A percentile compares a stretch with the other conserved stretches of the same genome.
Evolutionary conservation across 2,329 filamentous ascomycete genomes (phyloP).

Genomic region (Stylonectria norvegica): DNA sequence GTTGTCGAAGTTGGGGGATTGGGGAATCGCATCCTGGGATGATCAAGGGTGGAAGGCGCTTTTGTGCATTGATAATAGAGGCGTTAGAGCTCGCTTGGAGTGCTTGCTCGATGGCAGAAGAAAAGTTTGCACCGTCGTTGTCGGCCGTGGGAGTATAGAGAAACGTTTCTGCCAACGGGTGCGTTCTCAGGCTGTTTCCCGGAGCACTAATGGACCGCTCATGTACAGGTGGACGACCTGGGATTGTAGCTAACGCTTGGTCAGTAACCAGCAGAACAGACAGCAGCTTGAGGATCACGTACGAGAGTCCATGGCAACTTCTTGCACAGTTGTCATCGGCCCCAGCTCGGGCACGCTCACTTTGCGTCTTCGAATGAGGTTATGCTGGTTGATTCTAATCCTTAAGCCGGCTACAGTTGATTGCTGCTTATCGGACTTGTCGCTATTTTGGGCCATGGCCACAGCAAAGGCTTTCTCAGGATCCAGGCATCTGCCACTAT

Average conservation of each 20-base stretch:
- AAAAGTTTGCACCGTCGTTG: slow-evolving; percentile 22
- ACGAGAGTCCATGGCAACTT: slow-evolving; percentile 68
- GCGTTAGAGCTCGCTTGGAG: slow-evolving; percentile 17
- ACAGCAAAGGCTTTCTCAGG: slow-evolving; percentile 48
- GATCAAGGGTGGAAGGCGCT: slow-evolving; percentile 54
- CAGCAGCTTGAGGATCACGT: slow-evolving; percentile 32
- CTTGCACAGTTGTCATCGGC: slow-evolving; percentile 67
- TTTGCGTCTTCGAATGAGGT: slow-evolving; percentile 57
- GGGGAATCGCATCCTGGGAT: slow-evolving; percentile 42
- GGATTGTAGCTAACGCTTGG: slow-evolving; percentile 56
- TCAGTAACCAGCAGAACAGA: slow-evolving; percentile 14
- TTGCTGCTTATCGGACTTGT: slow-evolving; percentile 38
- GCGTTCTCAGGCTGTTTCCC: slow-evolving; percentile 46
- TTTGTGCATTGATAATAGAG: slow-evolving; percentile 50
- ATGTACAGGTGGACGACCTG: slow-evolving; percentile 60
- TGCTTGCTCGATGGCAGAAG: slow-evolving; percentile 26
- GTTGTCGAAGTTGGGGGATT: slow-evolving; percentile 24
- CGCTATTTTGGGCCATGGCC: slow-evolving; percentile 39
- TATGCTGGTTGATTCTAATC: slow-evolving; percentile 56
- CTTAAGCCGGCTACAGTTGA: slow-evolving; percentile 41
- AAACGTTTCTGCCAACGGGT: slow-evolving; percentile 27
- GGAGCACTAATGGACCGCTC: slow-evolving; percentile 64
- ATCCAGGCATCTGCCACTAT: slow-evolving; percentile 44
- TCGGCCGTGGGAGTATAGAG: slow-evolving; percentile 20
- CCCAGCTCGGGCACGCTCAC: slow-evolving; percentile 62